Conservation (phyloP, 306 rosid species). For the Sphenostylis stenocarpa region DNA sequence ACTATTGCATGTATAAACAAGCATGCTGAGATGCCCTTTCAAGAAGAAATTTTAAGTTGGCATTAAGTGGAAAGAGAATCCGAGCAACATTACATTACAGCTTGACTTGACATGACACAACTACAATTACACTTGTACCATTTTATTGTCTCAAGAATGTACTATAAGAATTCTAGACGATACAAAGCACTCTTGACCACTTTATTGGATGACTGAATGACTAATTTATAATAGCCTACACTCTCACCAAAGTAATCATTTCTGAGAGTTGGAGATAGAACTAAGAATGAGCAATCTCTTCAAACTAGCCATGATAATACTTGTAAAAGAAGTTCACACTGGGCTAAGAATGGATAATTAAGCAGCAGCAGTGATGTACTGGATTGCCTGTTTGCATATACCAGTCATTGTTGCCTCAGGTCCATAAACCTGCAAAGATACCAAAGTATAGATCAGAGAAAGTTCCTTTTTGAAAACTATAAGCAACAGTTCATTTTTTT, state of each 20-base stretch:
- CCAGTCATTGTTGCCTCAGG: constrained; percentile 99
- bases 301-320: constrained; percentile 28
- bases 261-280: constrained; percentile 22
- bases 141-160: constrained; percentile 17
- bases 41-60: background rate
- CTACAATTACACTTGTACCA: background rate
- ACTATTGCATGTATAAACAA: background rate
- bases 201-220: constrained; percentile 24
- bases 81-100: background rate
- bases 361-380: constrained; percentile 83
- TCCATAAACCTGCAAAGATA: constrained; percentile 77
- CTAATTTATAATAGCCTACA: constrained; percentile 10
- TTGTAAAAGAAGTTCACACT: background rate
- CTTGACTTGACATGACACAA: background rate
- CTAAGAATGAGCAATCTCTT: constrained; percentile 30
- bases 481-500: background rate
- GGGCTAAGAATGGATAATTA: constrained; percentile 27
- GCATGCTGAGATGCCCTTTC: background rate
- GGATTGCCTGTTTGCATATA: constrained; percentile 94
- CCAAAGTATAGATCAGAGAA: constrained; percentile 25
- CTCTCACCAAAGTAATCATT: constrained; percentile 23
- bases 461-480: background rate
- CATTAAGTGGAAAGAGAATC: background rate
- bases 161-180: constrained; percentile 19
- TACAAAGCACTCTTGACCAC: constrained; percentile 23